phyloP scores from a whole-genome alignment of 73 alveolate species.

The Effrenium voratum region DNA sequence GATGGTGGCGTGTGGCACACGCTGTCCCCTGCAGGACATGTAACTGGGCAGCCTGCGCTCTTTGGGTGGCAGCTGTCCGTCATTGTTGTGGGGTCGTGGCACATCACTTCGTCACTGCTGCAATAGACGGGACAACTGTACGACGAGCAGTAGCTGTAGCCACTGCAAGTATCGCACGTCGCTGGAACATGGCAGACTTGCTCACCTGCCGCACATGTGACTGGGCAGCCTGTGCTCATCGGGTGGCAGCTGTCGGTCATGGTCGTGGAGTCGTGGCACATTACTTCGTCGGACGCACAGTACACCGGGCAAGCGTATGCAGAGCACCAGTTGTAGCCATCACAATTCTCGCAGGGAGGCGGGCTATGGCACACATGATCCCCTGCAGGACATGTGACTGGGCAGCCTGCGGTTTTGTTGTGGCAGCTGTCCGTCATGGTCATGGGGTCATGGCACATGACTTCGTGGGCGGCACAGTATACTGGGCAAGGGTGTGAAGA shows the following conservation, averaged over 20 bases:
- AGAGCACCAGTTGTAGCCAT: conserved; percentile 23
- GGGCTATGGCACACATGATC: conserved; percentile 38
- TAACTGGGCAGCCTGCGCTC: conserved; percentile 30
- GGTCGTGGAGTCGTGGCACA: conserved; percentile 17
- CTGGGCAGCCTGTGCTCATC: conserved; percentile 37
- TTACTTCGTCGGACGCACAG: neutral
- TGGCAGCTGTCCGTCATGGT: conserved; percentile 46
- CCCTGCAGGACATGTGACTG: conserved; percentile 40
- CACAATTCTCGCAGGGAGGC: conserved; percentile 19
- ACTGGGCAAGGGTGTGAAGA: conserved; percentile 4
- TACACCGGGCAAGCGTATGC: conserved; percentile 13
- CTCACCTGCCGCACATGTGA: conserved; percentile 43
- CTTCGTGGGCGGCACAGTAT: neutral
- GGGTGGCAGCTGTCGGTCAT: conserved; percentile 47
- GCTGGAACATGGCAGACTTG: conserved; percentile 6
- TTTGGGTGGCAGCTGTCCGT: conserved; percentile 35
- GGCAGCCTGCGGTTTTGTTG: conserved; percentile 28
- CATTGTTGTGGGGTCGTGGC: neutral
- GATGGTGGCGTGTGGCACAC: conserved; percentile 14
- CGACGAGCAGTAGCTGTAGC: conserved; percentile 24
- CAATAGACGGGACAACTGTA: neutral
- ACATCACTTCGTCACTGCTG: neutral
- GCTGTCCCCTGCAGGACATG: conserved; percentile 1
- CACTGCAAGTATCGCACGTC: neutral
- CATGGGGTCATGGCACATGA: neutral